A percentile compares a stretch with the other conserved stretches of the same genome.
Conservation (phyloP, 495 filamentous ascomycete species). For the Neurospora sp. region DNA sequence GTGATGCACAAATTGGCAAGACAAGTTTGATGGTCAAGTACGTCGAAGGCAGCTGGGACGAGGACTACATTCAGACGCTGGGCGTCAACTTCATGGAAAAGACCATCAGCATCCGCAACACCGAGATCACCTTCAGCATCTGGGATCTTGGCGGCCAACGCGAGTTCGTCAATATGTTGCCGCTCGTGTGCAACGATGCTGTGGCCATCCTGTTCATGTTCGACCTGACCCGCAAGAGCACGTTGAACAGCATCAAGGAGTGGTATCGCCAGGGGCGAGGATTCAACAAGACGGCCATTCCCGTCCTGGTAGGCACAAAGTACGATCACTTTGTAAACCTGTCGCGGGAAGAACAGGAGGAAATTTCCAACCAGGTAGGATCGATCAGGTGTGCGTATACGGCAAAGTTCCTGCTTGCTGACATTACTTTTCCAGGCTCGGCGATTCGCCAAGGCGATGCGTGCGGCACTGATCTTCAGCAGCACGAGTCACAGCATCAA, state of each 20-base stretch:
- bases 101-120: slow-evolving; percentile 97
- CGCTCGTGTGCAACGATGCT: slow-evolving; percentile 95
- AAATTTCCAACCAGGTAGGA: slow-evolving; percentile 83
- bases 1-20: slow-evolving; percentile 97
- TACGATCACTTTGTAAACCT: slow-evolving; percentile 99
- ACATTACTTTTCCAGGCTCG: slow-evolving; percentile 53
- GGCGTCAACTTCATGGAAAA: slow-evolving; percentile 99
- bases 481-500: slow-evolving; percentile 99
- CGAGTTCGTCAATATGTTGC: slow-evolving; percentile 99
- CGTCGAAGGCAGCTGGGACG: slow-evolving; percentile 97
- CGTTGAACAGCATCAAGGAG: slow-evolving; percentile 96
- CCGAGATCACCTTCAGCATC: slow-evolving; percentile 99
- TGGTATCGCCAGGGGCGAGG: slow-evolving; percentile 97
- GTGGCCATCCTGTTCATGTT: slow-evolving; percentile 99
- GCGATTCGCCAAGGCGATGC: slow-evolving; percentile 96
- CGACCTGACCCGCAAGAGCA: slow-evolving; percentile 94
- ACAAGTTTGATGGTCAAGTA: slow-evolving; percentile 99
- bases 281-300: slow-evolving; percentile 99
- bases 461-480: slow-evolving; percentile 92
- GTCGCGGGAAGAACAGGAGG: slow-evolving; percentile 91
- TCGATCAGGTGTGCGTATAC: not conserved
- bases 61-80: slow-evolving; percentile 97
- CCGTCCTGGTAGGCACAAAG: slow-evolving; percentile 92
- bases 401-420: slow-evolving; percentile 1
- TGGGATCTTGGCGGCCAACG: slow-evolving; percentile 98